A percentile compares a stretch with the other conserved stretches of the same genome.
Conservation (phyloP, 345 rosid genomes). For the Citrus trifoliata region DNA sequence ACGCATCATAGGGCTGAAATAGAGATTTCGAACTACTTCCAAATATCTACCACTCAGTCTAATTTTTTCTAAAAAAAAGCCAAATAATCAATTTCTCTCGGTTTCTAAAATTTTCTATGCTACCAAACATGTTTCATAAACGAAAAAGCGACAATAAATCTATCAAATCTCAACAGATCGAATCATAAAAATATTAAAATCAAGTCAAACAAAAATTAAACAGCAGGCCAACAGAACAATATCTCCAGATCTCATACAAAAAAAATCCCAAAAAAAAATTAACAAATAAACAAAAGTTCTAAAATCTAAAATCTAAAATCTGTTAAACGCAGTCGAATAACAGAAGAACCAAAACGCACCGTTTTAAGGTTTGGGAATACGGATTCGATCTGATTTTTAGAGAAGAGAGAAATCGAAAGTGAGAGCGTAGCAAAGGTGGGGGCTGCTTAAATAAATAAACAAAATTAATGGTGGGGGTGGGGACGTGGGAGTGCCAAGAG, state of each 20-base stretch:
- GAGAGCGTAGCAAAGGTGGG: not conserved
- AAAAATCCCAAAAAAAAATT: not conserved
- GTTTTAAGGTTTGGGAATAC: not conserved
- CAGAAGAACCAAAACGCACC: conserved; percentile 8
- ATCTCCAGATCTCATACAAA: conserved; percentile 20
- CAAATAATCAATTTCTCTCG: not conserved
- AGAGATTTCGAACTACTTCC: not conserved
- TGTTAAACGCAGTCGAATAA: too few species aligned
- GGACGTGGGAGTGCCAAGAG: not conserved
- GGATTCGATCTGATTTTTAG: not conserved
- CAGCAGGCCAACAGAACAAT: not conserved
- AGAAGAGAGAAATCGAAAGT: not conserved
- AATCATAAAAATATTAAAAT: not conserved
- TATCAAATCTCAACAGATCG: conserved; percentile 22
- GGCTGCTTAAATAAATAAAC: not conserved
- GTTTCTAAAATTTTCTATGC: conserved; percentile 2
- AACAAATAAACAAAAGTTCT: not conserved
- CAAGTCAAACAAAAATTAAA: not conserved
- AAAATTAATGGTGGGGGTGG: not conserved
- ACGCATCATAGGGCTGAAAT: not conserved
- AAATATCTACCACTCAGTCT: not conserved
- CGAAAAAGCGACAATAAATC: not conserved
- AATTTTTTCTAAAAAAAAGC: not conserved
- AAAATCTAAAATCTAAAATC: too few species aligned
- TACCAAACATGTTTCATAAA: not conserved